Evolutionary conservation across 176 grass and related monocot species (phyloP).

Genomic region (Juncus effusus): DNA sequence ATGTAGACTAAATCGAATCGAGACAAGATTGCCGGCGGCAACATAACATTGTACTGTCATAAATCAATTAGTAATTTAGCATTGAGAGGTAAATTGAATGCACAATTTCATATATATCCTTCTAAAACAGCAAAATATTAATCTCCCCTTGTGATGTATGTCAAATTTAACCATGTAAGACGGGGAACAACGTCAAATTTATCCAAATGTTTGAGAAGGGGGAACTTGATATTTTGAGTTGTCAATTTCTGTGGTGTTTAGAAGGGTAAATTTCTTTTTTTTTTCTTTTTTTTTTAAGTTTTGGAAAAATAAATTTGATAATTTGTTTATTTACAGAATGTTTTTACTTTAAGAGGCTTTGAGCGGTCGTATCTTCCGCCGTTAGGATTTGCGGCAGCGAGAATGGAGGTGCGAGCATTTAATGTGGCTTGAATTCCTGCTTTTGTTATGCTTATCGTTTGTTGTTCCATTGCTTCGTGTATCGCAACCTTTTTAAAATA

Average conservation of each 20-base stretch:
- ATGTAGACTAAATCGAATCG: slow-evolving; percentile 99
- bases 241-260: too few species aligned
- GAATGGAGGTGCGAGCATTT: slow-evolving; percentile 95
- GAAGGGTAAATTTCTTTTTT: background rate
- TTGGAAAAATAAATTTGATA: background rate
- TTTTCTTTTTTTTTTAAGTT: background rate
- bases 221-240: too few species aligned
- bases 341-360: slow-evolving; percentile 84
- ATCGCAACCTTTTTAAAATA: slow-evolving; percentile 73
- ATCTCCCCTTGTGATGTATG: too few species aligned
- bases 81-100: too few species aligned
- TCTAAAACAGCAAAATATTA: too few species aligned
- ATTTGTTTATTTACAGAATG: background rate
- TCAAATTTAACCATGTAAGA: too few species aligned
- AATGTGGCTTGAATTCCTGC: slow-evolving; percentile 96
- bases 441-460: slow-evolving; percentile 99
- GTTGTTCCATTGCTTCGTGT: slow-evolving; percentile 99
- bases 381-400: slow-evolving; percentile 93
- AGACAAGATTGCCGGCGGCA: slow-evolving; percentile 95
- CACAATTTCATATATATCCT: too few species aligned
- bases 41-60: slow-evolving; percentile 86
- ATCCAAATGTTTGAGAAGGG: too few species aligned
- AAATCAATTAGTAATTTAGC: background rate
- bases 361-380: slow-evolving; percentile 90
- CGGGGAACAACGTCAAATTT: too few species aligned